Conservation (phyloP, 2,329 filamentous ascomycete genomes). For the Apiospora rasikravindrae region DNA sequence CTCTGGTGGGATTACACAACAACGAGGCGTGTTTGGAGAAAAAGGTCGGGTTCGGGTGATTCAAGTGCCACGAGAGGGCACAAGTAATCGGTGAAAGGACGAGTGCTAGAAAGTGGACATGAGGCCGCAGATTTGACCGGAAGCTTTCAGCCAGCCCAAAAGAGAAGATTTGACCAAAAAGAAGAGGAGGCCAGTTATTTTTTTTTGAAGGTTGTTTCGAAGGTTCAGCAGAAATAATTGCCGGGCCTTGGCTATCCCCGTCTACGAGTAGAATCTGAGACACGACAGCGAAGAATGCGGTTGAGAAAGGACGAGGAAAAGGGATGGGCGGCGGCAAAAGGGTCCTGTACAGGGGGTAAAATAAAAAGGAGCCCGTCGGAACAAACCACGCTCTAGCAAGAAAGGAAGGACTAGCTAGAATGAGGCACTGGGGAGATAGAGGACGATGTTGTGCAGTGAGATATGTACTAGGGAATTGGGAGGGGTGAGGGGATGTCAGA, state of each 20-base stretch:
- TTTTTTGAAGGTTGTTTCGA: conserved; percentile 5
- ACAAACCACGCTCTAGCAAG: conserved; percentile 13
- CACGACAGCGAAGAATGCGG: conserved; percentile 19
- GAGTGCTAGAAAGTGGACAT: conserved; percentile 25
- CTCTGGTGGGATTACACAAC: conserved; percentile 21
- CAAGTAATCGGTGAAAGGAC: conserved; percentile 26
- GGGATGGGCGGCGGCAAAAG: conserved; percentile 18
- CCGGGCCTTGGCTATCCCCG: conserved; percentile 8
- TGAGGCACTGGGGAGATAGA: background rate
- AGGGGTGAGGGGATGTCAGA: conserved; percentile 19
- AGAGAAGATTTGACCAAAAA: conserved; percentile 19
- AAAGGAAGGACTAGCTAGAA: conserved; percentile 18
- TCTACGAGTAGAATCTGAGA: conserved; percentile 16
- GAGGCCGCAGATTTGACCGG: conserved; percentile 19
- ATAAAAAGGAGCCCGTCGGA: conserved; percentile 23
- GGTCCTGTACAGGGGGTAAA: conserved; percentile 22
- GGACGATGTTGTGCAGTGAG: conserved; percentile 6
- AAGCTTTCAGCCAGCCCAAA: conserved; percentile 20
- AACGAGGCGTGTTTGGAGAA: conserved; percentile 20
- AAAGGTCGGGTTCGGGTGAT: conserved; percentile 29
- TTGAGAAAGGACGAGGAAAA: conserved; percentile 18
- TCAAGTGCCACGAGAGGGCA: conserved; percentile 34
- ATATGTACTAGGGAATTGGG: conserved; percentile 24
- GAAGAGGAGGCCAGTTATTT: conserved; percentile 1
- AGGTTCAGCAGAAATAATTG: conserved; percentile 17